Conservation (phyloP, 2,329 filamentous ascomycete genomes). For the Coniochaeta sp. region DNA sequence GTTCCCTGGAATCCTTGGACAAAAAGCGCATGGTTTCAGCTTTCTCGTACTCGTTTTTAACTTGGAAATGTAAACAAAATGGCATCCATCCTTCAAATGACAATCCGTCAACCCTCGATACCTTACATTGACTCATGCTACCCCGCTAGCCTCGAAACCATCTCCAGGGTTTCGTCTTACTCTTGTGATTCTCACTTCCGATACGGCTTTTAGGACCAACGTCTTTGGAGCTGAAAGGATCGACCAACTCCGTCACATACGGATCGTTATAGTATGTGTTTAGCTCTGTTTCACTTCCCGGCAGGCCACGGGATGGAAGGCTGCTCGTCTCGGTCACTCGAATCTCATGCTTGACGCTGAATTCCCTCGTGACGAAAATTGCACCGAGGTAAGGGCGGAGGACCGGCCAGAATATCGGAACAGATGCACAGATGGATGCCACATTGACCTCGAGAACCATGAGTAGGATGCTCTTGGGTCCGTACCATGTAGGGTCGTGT, state of each 20-base stretch:
- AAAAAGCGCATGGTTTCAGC: too few species aligned
- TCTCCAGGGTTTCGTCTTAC: not conserved
- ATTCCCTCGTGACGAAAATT: slow-evolving; percentile 18
- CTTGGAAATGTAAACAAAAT: not conserved
- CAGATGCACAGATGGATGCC: slow-evolving; percentile 16
- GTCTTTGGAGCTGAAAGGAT: slow-evolving; percentile 6
- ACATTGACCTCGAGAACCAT: slow-evolving; percentile 18
- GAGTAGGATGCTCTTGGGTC: slow-evolving; percentile 14
- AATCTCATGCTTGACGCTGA: slow-evolving; percentile 11
- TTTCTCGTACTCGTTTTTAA: not conserved
- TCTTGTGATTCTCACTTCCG: not conserved
- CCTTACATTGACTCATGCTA: not conserved
- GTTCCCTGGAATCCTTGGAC: too few species aligned
- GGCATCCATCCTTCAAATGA: not conserved
- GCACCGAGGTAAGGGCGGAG: slow-evolving; percentile 14
- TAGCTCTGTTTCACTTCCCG: not conserved
- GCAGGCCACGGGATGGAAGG: not conserved
- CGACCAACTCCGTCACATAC: slow-evolving; percentile 9
- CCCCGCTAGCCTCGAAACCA: not conserved
- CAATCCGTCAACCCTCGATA: not conserved
- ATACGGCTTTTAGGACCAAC: not conserved
- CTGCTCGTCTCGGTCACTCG: not conserved
- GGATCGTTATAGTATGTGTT: slow-evolving; percentile 8
- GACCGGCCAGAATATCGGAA: slow-evolving; percentile 22
- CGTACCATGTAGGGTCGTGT: slow-evolving; percentile 19